Conservation (phyloP, 1,139 yeast species). For the Sugiyamaella japonica region DNA sequence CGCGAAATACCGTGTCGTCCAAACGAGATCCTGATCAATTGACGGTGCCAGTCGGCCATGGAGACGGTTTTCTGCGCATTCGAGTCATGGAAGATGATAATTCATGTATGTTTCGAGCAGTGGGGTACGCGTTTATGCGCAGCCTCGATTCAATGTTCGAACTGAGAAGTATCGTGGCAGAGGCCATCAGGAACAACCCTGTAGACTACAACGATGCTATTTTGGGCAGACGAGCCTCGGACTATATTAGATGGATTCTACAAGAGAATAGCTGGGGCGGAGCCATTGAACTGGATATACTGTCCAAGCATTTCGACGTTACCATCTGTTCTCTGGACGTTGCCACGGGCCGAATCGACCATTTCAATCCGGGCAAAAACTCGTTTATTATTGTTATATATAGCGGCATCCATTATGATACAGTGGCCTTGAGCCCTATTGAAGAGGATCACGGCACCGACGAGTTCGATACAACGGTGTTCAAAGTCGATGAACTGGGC, state of each 20-base stretch:
- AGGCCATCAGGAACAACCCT: conserved; percentile 48
- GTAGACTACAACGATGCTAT: conserved; percentile 56
- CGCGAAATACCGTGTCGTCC: too few species aligned
- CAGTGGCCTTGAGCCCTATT: conserved; percentile 48
- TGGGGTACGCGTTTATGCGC: conserved; percentile 54
- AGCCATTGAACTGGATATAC: conserved; percentile 71
- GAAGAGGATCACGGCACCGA: conserved; percentile 32
- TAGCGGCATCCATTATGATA: conserved; percentile 77
- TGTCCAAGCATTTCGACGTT: conserved; percentile 55
- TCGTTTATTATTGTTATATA: conserved; percentile 59
- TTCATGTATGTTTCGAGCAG: conserved; percentile 73
- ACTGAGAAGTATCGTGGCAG: conserved; percentile 51
- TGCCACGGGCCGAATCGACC: conserved; percentile 60
- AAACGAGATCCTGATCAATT: conserved; percentile 5
- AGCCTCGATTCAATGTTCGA: conserved; percentile 46
- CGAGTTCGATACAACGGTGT: conserved; percentile 47
- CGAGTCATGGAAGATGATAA: conserved; percentile 76
- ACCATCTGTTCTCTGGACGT: conserved; percentile 67
- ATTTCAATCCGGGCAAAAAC: conserved; percentile 50
- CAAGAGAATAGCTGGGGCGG: conserved; percentile 79
- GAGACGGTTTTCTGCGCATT: conserved; percentile 44
- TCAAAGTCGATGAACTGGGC: conserved; percentile 38
- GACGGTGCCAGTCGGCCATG: conserved; percentile 27
- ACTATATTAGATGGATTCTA: conserved; percentile 63
- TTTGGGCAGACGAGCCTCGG: conserved; percentile 52